These are phyloP conservation scores for Colletotrichum salicis DNA, from an alignment of 2,329 filamentous ascomycete species.

Conservation along the genomic window DNA sequence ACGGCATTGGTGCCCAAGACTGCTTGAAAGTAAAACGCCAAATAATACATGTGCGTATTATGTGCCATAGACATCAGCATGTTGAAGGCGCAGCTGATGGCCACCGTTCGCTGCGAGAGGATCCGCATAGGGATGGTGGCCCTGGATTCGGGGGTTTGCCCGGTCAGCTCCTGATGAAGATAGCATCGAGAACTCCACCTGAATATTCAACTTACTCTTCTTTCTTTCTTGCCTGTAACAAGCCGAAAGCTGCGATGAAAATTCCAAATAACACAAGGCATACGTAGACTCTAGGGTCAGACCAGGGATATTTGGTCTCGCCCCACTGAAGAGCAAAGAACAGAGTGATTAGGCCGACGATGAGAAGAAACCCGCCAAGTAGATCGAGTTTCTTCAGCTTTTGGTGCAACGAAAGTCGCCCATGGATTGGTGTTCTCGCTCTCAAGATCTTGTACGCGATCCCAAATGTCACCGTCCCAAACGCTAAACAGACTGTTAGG, in stretches of 20 bases:
- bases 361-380: neutral
- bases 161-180: neutral
- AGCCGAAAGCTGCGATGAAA: neutral
- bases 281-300: neutral
- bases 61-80: neutral
- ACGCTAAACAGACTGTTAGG: neutral
- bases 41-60: neutral
- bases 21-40: neutral
- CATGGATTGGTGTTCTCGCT: neutral
- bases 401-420: neutral
- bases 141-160: neutral
- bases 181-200: neutral
- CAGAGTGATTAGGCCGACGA: neutral
- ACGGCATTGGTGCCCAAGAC: neutral
- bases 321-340: constrained; percentile 4
- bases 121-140: neutral
- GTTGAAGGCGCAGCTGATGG: constrained; percentile 1
- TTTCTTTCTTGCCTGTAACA: neutral
- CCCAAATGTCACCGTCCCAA: neutral
- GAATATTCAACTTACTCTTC: neutral
- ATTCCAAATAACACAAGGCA: neutral
- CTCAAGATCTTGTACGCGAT: neutral
- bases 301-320: neutral
- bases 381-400: neutral
- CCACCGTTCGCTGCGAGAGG: neutral